Evolutionary conservation across 148 eudicot species (phyloP).

Genomic region (Vaccinium darrowii): DNA sequence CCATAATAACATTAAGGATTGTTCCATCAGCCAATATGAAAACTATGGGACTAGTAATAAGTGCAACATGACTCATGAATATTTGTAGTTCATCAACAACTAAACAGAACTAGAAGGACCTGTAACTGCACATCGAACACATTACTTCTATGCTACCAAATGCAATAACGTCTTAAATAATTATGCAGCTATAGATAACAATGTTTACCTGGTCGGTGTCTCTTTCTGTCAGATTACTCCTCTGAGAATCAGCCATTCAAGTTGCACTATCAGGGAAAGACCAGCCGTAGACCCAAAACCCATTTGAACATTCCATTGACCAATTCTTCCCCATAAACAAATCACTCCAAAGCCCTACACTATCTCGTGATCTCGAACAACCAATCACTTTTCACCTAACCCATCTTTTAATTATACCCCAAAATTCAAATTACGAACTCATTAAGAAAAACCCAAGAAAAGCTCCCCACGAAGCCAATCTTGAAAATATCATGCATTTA

Average conservation of each 20-base stretch:
- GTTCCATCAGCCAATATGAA: neutral
- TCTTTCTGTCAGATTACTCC: slow-evolving; percentile 52
- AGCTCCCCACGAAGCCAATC: neutral
- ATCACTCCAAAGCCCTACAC: slow-evolving; percentile 14
- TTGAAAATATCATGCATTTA: neutral
- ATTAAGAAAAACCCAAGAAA: slow-evolving; percentile 1
- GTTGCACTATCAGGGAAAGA: slow-evolving; percentile 38
- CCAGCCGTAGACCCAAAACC: slow-evolving; percentile 41
- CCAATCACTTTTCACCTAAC: slow-evolving; percentile 17
- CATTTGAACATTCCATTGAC: slow-evolving; percentile 46
- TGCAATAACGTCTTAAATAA: neutral
- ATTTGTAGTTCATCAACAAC: slow-evolving; percentile 3
- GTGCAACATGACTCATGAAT: neutral
- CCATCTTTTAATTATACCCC: neutral
- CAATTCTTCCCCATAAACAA: slow-evolving; percentile 38
- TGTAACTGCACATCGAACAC: neutral
- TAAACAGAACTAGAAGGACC: neutral
- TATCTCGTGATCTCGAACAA: slow-evolving; percentile 2
- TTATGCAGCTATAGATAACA: neutral
- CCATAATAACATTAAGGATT: neutral
- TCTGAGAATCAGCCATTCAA: slow-evolving; percentile 86
- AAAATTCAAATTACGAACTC: slow-evolving; percentile 5
- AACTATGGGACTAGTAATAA: neutral
- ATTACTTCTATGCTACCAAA: neutral
- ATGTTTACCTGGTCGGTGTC: slow-evolving; percentile 65